Evolutionary conservation across 2,329 filamentous ascomycete species (phyloP).

Genomic region (Bipolaris cookei): DNA sequence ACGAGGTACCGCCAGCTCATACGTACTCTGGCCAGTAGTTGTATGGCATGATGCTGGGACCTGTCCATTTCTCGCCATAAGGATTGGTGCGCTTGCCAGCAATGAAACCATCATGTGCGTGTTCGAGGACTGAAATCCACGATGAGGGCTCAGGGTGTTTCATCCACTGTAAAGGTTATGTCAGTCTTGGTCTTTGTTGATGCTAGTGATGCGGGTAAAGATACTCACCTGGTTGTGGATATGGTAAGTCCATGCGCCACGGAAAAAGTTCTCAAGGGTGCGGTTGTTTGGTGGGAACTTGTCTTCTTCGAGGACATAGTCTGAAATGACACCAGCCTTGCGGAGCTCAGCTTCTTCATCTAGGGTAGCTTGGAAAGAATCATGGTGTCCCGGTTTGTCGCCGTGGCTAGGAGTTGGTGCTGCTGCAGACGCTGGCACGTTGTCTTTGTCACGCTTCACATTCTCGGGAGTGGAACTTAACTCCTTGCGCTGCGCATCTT

Average conservation of each 20-base stretch:
- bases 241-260: conserved; percentile 64
- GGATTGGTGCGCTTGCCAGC: conserved; percentile 57
- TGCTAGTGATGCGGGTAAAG: conserved; percentile 1
- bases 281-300: conserved; percentile 63
- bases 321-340: conserved; percentile 49
- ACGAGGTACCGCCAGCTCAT: conserved; percentile 34
- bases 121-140: conserved; percentile 61
- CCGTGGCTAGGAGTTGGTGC: conserved; percentile 29
- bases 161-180: conserved; percentile 53
- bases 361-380: conserved; percentile 50
- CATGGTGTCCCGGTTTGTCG: conserved; percentile 30
- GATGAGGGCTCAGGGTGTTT: conserved; percentile 63
- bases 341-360: conserved; percentile 51
- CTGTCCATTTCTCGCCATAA: conserved; percentile 62
- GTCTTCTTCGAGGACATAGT: conserved; percentile 59
- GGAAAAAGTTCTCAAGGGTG: conserved; percentile 63
- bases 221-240: conserved; percentile 62
- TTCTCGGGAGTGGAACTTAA: conserved; percentile 19
- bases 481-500: conserved; percentile 37
- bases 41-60: conserved; percentile 56
- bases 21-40: conserved; percentile 60
- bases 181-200: conserved; percentile 30
- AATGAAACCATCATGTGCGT: conserved; percentile 63
- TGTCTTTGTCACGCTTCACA: conserved; percentile 28
- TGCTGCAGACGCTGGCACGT: conserved; percentile 37